Conservation (phyloP, 2,329 filamentous ascomycete genomes). For the Ceratocystis alfenasii region DNA sequence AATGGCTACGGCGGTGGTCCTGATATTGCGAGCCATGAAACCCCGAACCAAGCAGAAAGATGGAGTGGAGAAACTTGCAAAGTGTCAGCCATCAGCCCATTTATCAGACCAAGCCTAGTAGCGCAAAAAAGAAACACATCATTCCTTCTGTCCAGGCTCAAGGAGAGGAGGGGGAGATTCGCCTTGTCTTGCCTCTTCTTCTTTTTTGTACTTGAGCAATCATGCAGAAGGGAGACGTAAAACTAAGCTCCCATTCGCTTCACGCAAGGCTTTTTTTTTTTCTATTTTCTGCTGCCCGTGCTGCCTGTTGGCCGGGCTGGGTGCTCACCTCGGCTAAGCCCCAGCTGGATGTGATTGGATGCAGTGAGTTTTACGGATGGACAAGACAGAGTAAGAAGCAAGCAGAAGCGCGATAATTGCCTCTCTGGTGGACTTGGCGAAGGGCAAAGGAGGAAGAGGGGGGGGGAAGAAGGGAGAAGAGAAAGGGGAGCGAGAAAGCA, state of each 20-base stretch:
- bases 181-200: neutral
- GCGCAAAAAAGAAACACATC: neutral
- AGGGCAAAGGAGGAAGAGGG: neutral
- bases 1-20: too few species aligned
- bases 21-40: neutral
- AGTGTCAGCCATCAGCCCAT: neutral
- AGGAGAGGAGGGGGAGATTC: too few species aligned
- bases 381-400: neutral
- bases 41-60: neutral
- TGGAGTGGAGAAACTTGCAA: too few species aligned
- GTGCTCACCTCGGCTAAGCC: neutral
- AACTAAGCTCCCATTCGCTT: neutral
- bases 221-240: neutral
- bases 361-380: too few species aligned
- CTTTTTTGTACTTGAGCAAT: neutral
- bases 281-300: neutral
- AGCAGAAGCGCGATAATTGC: neutral
- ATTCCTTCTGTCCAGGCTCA: neutral
- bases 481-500: neutral
- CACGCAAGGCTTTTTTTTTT: neutral
- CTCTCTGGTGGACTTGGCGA: neutral
- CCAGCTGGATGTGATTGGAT: neutral
- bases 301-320: neutral
- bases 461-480: neutral
- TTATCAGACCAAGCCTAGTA: neutral